Conservation (phyloP, 768 basidiomycete species). For the Lactifluus piperatus region DNA sequence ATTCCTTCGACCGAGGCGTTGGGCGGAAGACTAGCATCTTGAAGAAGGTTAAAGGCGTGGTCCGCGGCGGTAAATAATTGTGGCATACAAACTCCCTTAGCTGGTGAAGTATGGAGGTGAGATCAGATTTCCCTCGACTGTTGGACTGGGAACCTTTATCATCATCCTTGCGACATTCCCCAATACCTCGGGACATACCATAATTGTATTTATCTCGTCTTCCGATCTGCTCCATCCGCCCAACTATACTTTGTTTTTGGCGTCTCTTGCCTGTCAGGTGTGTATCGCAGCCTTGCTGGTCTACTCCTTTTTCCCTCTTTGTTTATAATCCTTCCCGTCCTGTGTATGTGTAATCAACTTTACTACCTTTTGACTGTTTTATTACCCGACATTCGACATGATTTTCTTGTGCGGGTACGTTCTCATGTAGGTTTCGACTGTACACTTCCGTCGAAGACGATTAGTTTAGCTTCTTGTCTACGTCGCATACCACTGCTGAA, state of each 20-base stretch:
- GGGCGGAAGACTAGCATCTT: slow-evolving; percentile 19
- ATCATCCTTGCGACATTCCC: background rate
- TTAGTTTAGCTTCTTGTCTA: slow-evolving; percentile 11
- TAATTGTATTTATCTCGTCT: slow-evolving; percentile 1
- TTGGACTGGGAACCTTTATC: background rate
- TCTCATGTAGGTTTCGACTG: slow-evolving; percentile 19
- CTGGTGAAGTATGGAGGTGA: background rate
- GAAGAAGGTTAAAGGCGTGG: slow-evolving; percentile 18
- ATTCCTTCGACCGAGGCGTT: slow-evolving; percentile 13
- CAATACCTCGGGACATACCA: background rate
- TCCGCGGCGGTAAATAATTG: slow-evolving; percentile 16
- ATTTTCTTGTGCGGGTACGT: slow-evolving; percentile 2
- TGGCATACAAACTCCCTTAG: background rate
- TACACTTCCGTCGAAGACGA: slow-evolving; percentile 9
- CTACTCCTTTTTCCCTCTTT: background rate
- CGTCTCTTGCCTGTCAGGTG: background rate
- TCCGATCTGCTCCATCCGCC: background rate
- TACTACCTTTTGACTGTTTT: slow-evolving; percentile 1
- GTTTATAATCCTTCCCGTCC: background rate
- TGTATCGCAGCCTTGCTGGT: background rate
- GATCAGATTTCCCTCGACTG: background rate
- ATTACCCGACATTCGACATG: slow-evolving; percentile 1
- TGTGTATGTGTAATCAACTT: slow-evolving; percentile 13
- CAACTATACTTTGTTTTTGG: slow-evolving; percentile 9
- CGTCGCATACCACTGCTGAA: slow-evolving; percentile 12